Evolutionary conservation across 1,284 basidiomycete genomes (phyloP), one percentile per base, ranked within the genome.

Genomic region (Ceratobasidium sp.): DNA sequence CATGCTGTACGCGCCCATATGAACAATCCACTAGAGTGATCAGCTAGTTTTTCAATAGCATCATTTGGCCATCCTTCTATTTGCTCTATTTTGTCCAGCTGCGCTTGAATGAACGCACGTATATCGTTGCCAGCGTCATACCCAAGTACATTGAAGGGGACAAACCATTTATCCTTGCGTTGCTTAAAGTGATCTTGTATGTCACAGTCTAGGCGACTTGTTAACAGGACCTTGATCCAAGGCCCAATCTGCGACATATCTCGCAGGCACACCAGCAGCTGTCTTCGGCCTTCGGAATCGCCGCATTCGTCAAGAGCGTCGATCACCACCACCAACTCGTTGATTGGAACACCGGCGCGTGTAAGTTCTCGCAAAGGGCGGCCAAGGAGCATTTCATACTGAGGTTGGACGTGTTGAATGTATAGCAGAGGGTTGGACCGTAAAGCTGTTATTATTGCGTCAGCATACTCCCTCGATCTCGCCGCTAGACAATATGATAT

Each of bases 281-380:
- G 34, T 6, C 16, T 14, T 34, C 30, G 34, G 6, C 28, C 32
- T 18, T 10, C 23, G 46, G 43, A 23, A 8, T 50, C n/a, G 10
- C 28, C 50, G 43, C 72, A 72, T 32, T 72, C 72, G 32, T 72
- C 72, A 10, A 72, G 48, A 1, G 72, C 61, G 26, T 72, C 72
- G 26, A 72, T 55, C 18, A 72, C 39, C 26, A 72, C 34, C 16
- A 72, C 48, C 36, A 72, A 0, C 39, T 23, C 36, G 12, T 34
- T 43, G 3, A 5, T 16, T 26, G 53, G 53, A 6, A 36, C 30
- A 5, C 14, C 36, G 14, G 36, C 14, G 4, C 34, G n/a, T 12
- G 39, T 43, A 12, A 73, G 34, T 46, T 43, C 60, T n/a, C 70
- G n/a, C 34, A 74, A 46, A 26, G 53, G 53, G 6, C 30, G 3